Evolutionary conservation across 2,329 filamentous ascomycete species (phyloP).

Genomic region (Coniochaeta pulveracea): DNA sequence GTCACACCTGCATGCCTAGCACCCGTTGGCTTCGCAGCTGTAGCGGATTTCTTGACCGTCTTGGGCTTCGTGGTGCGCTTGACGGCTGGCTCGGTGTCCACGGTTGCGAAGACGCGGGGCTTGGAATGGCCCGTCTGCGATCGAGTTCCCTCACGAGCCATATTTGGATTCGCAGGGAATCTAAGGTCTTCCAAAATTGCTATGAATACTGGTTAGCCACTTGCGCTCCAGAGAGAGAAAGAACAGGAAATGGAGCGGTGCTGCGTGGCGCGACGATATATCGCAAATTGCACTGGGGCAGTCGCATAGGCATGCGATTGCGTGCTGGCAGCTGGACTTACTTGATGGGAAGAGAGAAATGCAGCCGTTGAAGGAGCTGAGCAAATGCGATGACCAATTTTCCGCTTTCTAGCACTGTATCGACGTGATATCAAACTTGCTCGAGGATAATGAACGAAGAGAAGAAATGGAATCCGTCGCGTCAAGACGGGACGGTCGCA

Average conservation of each 20-base stretch:
- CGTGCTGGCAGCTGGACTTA: constrained; percentile 1
- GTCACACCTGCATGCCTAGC: constrained; percentile 21
- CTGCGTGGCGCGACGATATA: constrained; percentile 2
- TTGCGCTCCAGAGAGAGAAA: neutral
- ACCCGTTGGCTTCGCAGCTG: constrained; percentile 7
- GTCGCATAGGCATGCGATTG: neutral
- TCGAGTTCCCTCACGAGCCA: constrained; percentile 40
- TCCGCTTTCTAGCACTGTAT: neutral
- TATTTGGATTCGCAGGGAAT: constrained; percentile 11
- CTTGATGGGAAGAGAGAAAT: neutral
- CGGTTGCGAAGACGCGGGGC: constrained; percentile 36
- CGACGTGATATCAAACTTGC: neutral
- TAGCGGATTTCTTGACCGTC: constrained; percentile 12
- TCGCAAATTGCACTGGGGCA: neutral
- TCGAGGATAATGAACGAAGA: constrained; percentile 1
- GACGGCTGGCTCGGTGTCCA: constrained; percentile 35
- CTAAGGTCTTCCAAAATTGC: neutral
- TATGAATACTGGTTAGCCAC: neutral
- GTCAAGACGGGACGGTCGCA: constrained; percentile 1
- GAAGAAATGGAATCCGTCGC: constrained; percentile 4
- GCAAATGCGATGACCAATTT: constrained; percentile 1
- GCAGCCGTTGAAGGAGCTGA: neutral
- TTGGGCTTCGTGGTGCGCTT: constrained; percentile 24
- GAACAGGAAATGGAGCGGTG: neutral
- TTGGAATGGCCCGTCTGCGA: constrained; percentile 40